phyloP scores from a whole-genome alignment of 805 yeast genomes.

The Metschnikowia henanensis region DNA sequence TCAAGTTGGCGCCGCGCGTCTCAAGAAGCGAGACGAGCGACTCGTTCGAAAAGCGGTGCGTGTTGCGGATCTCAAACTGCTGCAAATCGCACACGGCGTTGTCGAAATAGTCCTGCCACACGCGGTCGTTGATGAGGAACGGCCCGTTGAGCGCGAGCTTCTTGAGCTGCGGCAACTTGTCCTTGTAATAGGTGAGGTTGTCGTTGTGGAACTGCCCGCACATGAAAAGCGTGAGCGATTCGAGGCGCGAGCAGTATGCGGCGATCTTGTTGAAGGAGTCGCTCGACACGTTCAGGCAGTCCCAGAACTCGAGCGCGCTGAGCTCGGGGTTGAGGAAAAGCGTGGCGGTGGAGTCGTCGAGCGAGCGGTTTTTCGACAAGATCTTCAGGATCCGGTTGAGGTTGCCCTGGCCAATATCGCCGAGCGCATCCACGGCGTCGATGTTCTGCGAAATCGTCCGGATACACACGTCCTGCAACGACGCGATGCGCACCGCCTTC shows the following conservation, averaged over 20 bases:
- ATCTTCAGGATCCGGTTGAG: slow-evolving; percentile 72
- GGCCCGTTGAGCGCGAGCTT: slow-evolving; percentile 82
- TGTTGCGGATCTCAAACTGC: slow-evolving; percentile 67
- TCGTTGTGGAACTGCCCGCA: slow-evolving; percentile 91
- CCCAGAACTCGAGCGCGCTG: slow-evolving; percentile 75
- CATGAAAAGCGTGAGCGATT: slow-evolving; percentile 71
- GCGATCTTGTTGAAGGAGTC: slow-evolving; percentile 70
- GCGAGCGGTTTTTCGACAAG: slow-evolving; percentile 76
- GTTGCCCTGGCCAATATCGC: slow-evolving; percentile 80
- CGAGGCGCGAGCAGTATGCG: slow-evolving; percentile 74
- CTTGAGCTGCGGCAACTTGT: slow-evolving; percentile 55
- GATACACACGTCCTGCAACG: slow-evolving; percentile 83
- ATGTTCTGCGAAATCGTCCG: slow-evolving; percentile 63
- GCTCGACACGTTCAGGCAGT: slow-evolving; percentile 77
- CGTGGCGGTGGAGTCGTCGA: slow-evolving; percentile 68
- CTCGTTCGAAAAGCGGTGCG: slow-evolving; percentile 77
- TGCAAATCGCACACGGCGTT: slow-evolving; percentile 52
- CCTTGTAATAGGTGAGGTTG: slow-evolving; percentile 60
- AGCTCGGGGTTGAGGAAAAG: slow-evolving; percentile 67
- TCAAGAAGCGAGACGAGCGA: slow-evolving; percentile 63
- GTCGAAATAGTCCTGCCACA: slow-evolving; percentile 80
- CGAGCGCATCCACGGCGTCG: slow-evolving; percentile 75
- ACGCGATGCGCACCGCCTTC: slow-evolving; percentile 59
- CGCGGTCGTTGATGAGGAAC: slow-evolving; percentile 69
- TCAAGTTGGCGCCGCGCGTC: slow-evolving; percentile 53